These are phyloP conservation scores for Yarrowia galli DNA, from an alignment of 1,139 yeast species.

Conservation along the genomic window DNA sequence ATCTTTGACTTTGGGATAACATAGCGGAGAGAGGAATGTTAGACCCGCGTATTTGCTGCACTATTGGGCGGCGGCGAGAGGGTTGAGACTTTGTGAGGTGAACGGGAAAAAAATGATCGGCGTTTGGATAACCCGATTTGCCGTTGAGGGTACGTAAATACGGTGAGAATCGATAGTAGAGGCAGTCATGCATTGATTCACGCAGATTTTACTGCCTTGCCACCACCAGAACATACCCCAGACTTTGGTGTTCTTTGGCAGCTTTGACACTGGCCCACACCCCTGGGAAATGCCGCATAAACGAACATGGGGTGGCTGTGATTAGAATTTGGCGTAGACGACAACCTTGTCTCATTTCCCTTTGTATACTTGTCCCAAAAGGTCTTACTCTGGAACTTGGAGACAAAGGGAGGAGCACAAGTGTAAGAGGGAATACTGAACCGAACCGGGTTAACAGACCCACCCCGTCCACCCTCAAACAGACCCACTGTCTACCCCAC, in stretches of 20 bases:
- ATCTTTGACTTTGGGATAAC: slow-evolving; percentile 30
- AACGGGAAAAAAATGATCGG: background rate
- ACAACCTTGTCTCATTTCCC: slow-evolving; percentile 15
- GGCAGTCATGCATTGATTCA: no score
- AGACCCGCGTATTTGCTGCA: slow-evolving; percentile 24
- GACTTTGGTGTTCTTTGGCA: background rate
- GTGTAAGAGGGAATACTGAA: no score
- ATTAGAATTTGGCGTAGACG: slow-evolving; percentile 20
- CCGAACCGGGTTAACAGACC: no score
- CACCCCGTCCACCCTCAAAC: no score
- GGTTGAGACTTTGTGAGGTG: no score
- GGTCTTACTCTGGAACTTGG: background rate
- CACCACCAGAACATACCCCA: no score
- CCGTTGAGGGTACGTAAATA: no score
- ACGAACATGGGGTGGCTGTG: slow-evolving; percentile 32
- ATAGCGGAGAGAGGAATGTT: slow-evolving; percentile 32
- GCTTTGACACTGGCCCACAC: slow-evolving; percentile 1
- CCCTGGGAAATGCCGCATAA: slow-evolving; percentile 36
- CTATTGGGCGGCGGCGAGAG: slow-evolving; percentile 5
- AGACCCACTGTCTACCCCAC: background rate
- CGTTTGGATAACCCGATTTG: background rate
- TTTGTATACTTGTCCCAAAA: background rate
- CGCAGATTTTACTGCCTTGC: no score
- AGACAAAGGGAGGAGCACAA: background rate
- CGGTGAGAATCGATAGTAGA: no score